Base-by-base conservation (phyloP, 116 monocot genomes). In the Posidonia oceanica region DNA sequence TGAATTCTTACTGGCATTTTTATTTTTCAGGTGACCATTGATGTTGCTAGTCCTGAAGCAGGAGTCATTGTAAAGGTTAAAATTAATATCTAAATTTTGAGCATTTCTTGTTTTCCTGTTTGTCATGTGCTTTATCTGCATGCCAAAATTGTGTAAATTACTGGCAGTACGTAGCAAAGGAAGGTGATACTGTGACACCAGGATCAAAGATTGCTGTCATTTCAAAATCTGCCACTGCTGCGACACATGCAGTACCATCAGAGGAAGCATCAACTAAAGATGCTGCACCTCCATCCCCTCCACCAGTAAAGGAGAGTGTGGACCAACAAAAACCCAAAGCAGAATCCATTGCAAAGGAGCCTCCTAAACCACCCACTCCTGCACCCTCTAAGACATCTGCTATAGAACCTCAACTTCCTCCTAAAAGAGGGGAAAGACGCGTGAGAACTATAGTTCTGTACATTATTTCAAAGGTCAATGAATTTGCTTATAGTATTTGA, bases 351-450 rank as follows among this genome's bases (percentile, higher is more conserved):
- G 68, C 67, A 36, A 72, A 58, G 67, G 82, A 86, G 72, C 74
- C 81, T 74, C 80, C 91, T 21, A 96, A 80, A 75, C 52, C 68
- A 64, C 20, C 78, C 69, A 57, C 91, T 52, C 60, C 85, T 52
- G 59, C 75, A 44, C 83, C 87, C 72, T 53, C 89, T 66, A 91
- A 78, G 68, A 39, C 72, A 20, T 83, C 89, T 51, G 77, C 87
- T 71, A 75, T 87, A 63, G 97, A 97, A 77, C 97, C 89, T 29
- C 87, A 85, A 73, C 97, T 98, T 75, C 97, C 93, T 79, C 93
- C 93, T 15, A 93, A 98, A 71, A 89, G 93, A 75, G 87, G 87
- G 66, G 97, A 98, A 81, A 85, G 87, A 75, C 75, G 97, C 42
- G 97, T 98, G 81, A 80, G 83, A 72, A 7, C 51, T 21, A 23